phyloP scores from a whole-genome alignment of 208 protist species.

The Entamoeba histolytica region DNA sequence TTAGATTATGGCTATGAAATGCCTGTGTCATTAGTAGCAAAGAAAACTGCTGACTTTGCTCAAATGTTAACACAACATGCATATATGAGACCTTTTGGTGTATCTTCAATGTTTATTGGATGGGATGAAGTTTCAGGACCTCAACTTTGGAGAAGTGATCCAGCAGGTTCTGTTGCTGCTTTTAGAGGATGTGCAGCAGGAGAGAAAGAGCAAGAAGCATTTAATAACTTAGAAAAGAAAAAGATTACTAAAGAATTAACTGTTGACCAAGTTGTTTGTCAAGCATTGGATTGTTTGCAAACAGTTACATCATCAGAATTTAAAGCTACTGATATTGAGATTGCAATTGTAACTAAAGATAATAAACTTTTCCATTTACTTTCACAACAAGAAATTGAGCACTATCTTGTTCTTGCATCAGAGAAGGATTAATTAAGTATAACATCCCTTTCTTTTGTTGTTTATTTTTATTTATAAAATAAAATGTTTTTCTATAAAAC shows the following conservation, averaged over 20 bases:
- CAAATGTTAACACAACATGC: slow-evolving; percentile 9
- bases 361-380: neutral
- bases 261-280: neutral
- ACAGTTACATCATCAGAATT: neutral
- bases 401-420: neutral
- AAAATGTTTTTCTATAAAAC: no score
- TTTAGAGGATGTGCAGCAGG: neutral
- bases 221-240: slow-evolving; percentile 7
- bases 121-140: neutral
- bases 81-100: neutral
- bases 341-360: neutral
- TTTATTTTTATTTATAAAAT: no score
- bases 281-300: neutral
- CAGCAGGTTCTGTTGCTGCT: neutral
- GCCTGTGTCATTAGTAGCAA: neutral
- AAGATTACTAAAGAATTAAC: neutral
- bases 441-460: no score
- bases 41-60: neutral
- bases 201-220: neutral
- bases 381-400: neutral
- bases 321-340: neutral
- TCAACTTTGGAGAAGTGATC: slow-evolving; percentile 1
- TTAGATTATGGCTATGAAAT: neutral
- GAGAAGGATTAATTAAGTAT: neutral
- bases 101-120: neutral